Evolutionary conservation across 495 filamentous ascomycete genomes (phyloP).

Genomic region (Hypoxylon trugodes): DNA sequence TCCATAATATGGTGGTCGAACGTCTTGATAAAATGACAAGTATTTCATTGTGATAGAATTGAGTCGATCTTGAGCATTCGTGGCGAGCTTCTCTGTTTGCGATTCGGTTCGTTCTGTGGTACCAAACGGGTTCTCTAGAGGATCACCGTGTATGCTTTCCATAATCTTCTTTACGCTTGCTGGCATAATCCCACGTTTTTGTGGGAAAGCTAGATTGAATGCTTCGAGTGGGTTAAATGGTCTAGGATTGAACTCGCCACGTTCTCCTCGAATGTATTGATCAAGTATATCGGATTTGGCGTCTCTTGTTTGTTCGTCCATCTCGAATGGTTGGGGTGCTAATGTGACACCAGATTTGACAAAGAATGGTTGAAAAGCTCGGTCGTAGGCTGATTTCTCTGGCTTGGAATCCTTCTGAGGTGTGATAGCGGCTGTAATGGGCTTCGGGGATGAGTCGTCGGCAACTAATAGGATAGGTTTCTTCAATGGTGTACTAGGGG

Average conservation of each 20-base stretch:
- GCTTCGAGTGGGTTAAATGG: slow-evolving; percentile 64
- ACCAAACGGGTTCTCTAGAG: slow-evolving; percentile 25
- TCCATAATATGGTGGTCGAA: slow-evolving; percentile 88
- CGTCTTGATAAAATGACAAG: slow-evolving; percentile 84
- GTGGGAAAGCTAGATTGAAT: slow-evolving; percentile 65
- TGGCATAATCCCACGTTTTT: slow-evolving; percentile 58
- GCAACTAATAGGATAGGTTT: slow-evolving; percentile 41
- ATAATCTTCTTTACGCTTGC: slow-evolving; percentile 75
- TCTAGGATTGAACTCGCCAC: slow-evolving; percentile 39
- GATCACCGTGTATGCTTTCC: slow-evolving; percentile 44
- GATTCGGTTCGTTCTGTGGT: slow-evolving; percentile 47
- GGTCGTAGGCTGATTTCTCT: slow-evolving; percentile 69
- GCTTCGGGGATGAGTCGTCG: slow-evolving; percentile 37
- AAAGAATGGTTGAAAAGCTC: slow-evolving; percentile 80
- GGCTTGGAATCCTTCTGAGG: slow-evolving; percentile 37
- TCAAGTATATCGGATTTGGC: slow-evolving; percentile 61
- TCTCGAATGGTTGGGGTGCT: slow-evolving; percentile 60
- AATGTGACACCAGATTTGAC: slow-evolving; percentile 71
- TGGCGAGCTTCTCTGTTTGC: slow-evolving; percentile 54
- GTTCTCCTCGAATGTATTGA: slow-evolving; percentile 51
- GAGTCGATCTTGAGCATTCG: slow-evolving; percentile 61
- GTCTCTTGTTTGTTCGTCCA: slow-evolving; percentile 62
- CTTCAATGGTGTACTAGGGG: slow-evolving; percentile 35
- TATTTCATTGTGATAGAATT: slow-evolving; percentile 75
- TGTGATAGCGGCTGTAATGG: slow-evolving; percentile 23